Conservation (phyloP, 129 eudicot species). For the Lactuca sativa region DNA sequence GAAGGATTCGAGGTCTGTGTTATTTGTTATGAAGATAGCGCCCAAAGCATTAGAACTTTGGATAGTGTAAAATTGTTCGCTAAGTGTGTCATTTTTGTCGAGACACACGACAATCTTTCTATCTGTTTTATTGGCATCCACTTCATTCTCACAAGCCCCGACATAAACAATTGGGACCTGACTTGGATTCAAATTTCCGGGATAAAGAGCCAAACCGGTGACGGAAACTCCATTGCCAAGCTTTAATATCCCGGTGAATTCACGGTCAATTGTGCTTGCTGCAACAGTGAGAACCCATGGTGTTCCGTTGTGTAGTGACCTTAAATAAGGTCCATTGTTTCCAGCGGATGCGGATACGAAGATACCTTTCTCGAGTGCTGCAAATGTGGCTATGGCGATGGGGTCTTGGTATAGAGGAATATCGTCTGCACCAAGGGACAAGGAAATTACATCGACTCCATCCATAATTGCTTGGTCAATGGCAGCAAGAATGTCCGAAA, state of each 20-base stretch:
- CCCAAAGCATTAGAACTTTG: conserved; percentile 36
- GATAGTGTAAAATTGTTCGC: conserved; percentile 40
- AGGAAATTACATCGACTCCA: conserved; percentile 68
- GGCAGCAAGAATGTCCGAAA: conserved; percentile 69
- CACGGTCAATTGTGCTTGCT: conserved; percentile 70
- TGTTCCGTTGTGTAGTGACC: conserved; percentile 65
- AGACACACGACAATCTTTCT: conserved; percentile 54
- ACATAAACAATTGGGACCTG: conserved; percentile 24
- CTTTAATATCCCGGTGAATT: conserved; percentile 42
- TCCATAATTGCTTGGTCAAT: conserved; percentile 74
- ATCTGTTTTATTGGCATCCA: conserved; percentile 27
- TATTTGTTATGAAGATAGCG: conserved; percentile 57
- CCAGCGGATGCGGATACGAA: conserved; percentile 78
- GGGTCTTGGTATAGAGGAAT: conserved; percentile 50
- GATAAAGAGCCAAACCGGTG: conserved; percentile 58
- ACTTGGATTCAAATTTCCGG: conserved; percentile 33
- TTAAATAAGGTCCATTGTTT: conserved; percentile 54
- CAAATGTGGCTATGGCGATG: conserved; percentile 66
- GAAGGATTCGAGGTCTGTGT: conserved; percentile 38
- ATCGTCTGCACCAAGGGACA: conserved; percentile 60
- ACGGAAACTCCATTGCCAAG: conserved; percentile 56
- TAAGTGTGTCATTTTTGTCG: conserved; percentile 43
- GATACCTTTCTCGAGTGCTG: conserved; percentile 73
- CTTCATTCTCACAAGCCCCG: conserved; percentile 38
- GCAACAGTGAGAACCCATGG: conserved; percentile 91